phyloP scores from a whole-genome alignment of 805 yeast genomes.

The Barnettozyma pratensis region DNA sequence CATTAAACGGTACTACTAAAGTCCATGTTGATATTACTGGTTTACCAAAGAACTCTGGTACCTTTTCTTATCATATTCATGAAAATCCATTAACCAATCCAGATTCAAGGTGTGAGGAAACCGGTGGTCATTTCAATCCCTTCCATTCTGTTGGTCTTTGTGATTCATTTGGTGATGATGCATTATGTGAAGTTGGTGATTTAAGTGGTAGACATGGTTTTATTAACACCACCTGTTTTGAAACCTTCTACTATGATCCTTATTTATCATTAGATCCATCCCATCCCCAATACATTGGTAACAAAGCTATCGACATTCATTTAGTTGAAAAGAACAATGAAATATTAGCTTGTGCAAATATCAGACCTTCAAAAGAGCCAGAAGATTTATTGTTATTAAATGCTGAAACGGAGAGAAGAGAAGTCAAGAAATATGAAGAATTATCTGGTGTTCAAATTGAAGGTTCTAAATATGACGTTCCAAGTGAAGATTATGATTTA shows the following conservation, averaged over 20 bases:
- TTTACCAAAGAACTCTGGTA: constrained; percentile 61
- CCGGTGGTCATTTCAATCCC: constrained; percentile 61
- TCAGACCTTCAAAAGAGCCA: constrained; percentile 27
- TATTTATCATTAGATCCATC: constrained; percentile 55
- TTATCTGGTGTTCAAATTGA: constrained; percentile 19
- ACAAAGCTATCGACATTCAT: constrained; percentile 52
- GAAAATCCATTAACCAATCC: constrained; percentile 44
- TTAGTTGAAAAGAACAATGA: constrained; percentile 41
- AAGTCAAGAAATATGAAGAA: constrained; percentile 22
- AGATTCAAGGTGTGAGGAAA: constrained; percentile 46
- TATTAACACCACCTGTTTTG: constrained; percentile 66
- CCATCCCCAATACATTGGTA: constrained; percentile 55
- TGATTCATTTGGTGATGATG: constrained; percentile 44
- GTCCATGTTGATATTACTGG: constrained; percentile 71
- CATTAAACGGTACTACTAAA: constrained; percentile 53
- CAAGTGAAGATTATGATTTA: not conserved
- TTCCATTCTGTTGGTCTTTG: constrained; percentile 51
- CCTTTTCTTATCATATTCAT: constrained; percentile 67
- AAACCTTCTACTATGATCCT: constrained; percentile 57
- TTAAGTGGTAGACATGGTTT: constrained; percentile 74
- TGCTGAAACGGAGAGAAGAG: constrained; percentile 22
- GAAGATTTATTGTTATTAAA: constrained; percentile 25
- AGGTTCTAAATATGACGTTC: not conserved
- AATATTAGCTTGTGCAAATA: constrained; percentile 60
- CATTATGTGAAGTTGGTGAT: constrained; percentile 67